Evolutionary conservation across 2,329 filamentous ascomycete genomes (phyloP).

Genomic region (Sporothrix globosa): DNA sequence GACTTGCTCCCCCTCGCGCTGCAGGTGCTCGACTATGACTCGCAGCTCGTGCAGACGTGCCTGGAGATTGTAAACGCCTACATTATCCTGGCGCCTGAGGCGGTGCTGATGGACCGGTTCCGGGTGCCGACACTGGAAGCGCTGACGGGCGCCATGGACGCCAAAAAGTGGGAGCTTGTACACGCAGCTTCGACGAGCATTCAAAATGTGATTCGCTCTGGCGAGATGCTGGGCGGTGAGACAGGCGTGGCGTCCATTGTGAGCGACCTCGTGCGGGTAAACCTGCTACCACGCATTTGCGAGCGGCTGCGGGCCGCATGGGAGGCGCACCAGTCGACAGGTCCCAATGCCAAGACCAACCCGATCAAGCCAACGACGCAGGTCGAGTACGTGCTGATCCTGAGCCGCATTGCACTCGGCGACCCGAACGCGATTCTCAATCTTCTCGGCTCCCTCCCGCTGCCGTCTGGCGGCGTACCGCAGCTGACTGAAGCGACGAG

Average conservation of each 20-base stretch:
- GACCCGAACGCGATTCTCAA: conserved; percentile 70
- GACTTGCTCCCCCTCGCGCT: conserved; percentile 65
- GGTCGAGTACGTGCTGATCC: conserved; percentile 81
- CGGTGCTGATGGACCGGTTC: conserved; percentile 62
- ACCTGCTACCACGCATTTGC: conserved; percentile 66
- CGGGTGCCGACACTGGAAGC: conserved; percentile 56
- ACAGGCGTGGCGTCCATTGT: conserved; percentile 65
- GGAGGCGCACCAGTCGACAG: conserved; percentile 78
- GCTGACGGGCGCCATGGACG: conserved; percentile 55
- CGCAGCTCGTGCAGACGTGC: conserved; percentile 63
- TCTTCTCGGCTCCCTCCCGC: conserved; percentile 47
- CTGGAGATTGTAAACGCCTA: conserved; percentile 71
- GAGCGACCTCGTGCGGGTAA: conserved; percentile 65
- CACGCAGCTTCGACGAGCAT: conserved; percentile 63
- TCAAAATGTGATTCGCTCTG: conserved; percentile 66
- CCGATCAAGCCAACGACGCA: conserved; percentile 75
- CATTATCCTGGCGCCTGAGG: conserved; percentile 68
- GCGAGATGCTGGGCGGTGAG: conserved; percentile 63
- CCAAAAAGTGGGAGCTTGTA: conserved; percentile 60
- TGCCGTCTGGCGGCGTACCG: not conserved
- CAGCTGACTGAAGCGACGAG: conserved; percentile 43
- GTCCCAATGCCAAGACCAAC: conserved; percentile 67
- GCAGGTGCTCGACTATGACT: conserved; percentile 67
- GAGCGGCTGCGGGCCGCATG: conserved; percentile 68
- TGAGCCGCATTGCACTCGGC: conserved; percentile 76